These are phyloP conservation scores for Yamadazyma aaseri DNA, from an alignment of 1,139 yeast species.

Conservation along the genomic window DNA sequence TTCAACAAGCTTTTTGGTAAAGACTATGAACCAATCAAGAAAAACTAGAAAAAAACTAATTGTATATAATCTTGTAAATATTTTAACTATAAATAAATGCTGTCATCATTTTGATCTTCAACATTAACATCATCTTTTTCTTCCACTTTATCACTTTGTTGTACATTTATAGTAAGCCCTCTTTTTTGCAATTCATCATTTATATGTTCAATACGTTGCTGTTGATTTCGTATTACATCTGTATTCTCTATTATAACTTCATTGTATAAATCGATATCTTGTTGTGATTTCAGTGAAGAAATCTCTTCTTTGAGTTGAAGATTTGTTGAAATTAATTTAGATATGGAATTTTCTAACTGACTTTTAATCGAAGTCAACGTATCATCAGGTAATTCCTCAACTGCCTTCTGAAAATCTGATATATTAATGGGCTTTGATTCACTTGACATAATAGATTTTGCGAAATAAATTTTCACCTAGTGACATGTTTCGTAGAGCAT, in stretches of 20 bases:
- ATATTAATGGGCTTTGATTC: conserved; percentile 20
- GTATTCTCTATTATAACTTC: conserved; percentile 36
- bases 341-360: conserved; percentile 27
- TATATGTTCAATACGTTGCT: conserved; percentile 21
- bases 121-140: neutral
- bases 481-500: neutral
- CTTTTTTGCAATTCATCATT: conserved; percentile 26
- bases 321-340: conserved; percentile 34
- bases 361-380: conserved; percentile 22
- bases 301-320: conserved; percentile 28
- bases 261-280: conserved; percentile 27
- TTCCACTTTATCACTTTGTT: neutral
- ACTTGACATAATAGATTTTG: conserved; percentile 11
- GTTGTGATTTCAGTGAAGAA: conserved; percentile 12
- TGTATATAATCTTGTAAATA: conserved; percentile 5
- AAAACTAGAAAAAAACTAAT: conserved; percentile 11
- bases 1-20: conserved; percentile 44
- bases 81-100: conserved; percentile 7
- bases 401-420: conserved; percentile 28
- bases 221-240: conserved; percentile 29
- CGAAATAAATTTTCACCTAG: conserved; percentile 1
- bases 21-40: conserved; percentile 28
- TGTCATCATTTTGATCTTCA: conserved; percentile 7
- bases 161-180: conserved; percentile 17
- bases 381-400: conserved; percentile 36